phyloP scores from a whole-genome alignment of 2,329 filamentous ascomycete species.

The Colletotrichum karsti region DNA sequence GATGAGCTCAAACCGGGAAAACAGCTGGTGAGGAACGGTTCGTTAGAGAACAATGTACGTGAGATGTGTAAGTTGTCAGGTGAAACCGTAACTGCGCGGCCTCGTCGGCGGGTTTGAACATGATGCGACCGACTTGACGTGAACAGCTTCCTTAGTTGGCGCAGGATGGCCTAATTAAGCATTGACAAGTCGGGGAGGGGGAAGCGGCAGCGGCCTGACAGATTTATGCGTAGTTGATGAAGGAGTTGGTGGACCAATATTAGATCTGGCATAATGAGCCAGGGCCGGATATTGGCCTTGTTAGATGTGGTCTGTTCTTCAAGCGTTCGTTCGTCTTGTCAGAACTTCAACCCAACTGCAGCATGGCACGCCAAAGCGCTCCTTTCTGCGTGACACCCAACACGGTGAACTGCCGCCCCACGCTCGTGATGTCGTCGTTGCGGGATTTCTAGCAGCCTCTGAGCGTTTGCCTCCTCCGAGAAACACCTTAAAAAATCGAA shows the following conservation, averaged over 20 bases:
- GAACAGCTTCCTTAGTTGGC: background rate
- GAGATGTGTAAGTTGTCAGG: background rate
- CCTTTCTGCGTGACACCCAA: background rate
- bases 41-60: background rate
- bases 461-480: slow-evolving; percentile 24
- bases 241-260: slow-evolving; percentile 11
- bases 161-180: background rate
- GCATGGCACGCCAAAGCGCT: background rate
- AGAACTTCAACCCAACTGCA: background rate
- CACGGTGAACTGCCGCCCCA: background rate
- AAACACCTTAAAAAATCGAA: background rate
- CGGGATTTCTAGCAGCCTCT: background rate
- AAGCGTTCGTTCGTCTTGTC: background rate
- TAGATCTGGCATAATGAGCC: background rate
- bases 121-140: background rate
- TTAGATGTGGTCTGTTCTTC: background rate
- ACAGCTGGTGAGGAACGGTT: background rate
- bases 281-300: background rate
- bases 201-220: slow-evolving; percentile 12
- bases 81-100: slow-evolving; percentile 15
- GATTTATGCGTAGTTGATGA: slow-evolving; percentile 17
- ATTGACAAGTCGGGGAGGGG: slow-evolving; percentile 1
- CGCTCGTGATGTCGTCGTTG: background rate
- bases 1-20: slow-evolving; percentile 8
- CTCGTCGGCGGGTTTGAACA: background rate